Evolutionary conservation across 352 stramenopile species (phyloP).

Genomic region (Aphanomyces astaci): DNA sequence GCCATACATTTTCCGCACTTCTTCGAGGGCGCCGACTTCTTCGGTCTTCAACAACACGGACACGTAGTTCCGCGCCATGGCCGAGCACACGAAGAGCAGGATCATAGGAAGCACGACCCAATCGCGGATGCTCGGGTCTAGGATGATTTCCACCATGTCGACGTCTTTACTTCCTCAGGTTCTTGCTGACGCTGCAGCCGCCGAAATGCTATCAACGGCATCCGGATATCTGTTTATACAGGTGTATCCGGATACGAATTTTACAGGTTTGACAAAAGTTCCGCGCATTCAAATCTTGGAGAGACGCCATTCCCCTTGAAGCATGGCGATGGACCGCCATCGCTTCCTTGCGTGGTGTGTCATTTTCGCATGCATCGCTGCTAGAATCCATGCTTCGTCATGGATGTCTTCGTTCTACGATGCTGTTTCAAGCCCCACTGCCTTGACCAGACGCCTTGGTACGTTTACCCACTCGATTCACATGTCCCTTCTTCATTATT

Average conservation of each 20-base stretch:
- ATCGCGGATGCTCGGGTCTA: conserved; percentile 90
- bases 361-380: neutral
- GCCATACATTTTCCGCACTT: conserved; percentile 65
- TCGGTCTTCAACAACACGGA: conserved; percentile 78
- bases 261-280: neutral
- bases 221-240: neutral
- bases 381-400: neutral
- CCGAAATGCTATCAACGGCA: neutral
- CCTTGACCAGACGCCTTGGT: neutral
- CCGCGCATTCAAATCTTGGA: conserved; percentile 8
- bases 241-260: neutral
- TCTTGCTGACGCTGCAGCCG: neutral
- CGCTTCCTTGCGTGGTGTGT: neutral
- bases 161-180: neutral
- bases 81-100: conserved; percentile 88
- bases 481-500: too few relatives aligned
- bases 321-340: neutral
- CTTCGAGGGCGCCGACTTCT: conserved; percentile 66
- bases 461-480: neutral
- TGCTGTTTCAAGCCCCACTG: neutral
- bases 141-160: conserved; percentile 56
- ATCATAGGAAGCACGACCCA: conserved; percentile 97
- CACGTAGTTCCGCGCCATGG: conserved; percentile 80
- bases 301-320: neutral
- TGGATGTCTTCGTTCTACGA: conserved; percentile 3